Evolutionary conservation across 768 basidiomycete species (phyloP).

Genomic region (Saitozyma sp.): DNA sequence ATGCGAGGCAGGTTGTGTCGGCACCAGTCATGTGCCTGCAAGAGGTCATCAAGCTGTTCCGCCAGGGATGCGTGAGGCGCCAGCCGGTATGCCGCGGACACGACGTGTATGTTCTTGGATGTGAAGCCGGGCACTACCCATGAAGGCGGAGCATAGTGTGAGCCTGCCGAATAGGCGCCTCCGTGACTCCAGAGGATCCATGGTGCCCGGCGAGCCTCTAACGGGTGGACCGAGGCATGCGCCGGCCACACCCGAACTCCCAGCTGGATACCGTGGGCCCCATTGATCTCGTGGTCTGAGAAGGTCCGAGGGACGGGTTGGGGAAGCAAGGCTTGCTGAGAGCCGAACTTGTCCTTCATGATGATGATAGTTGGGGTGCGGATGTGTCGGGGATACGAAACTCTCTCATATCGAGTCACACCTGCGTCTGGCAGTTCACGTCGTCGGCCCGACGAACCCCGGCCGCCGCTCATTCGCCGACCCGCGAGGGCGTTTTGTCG

Average conservation of each 20-base stretch:
- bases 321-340: no score
- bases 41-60: not conserved
- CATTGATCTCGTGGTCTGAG: not conserved
- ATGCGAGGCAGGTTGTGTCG: slow-evolving; percentile 7
- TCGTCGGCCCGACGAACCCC: no score
- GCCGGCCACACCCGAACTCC: not conserved
- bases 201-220: not conserved
- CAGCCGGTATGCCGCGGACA: slow-evolving; percentile 1
- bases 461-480: no score
- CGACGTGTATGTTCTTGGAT: not conserved
- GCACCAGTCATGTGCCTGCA: not conserved
- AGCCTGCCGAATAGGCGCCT: not conserved
- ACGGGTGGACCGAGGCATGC: not conserved
- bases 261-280: not conserved
- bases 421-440: no score
- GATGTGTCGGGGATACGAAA: no score
- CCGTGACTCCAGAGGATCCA: not conserved
- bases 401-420: no score
- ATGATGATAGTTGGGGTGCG: no score
- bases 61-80: not conserved
- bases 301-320: not conserved
- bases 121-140: slow-evolving; percentile 2
- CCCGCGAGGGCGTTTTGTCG: no score
- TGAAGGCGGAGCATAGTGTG: not conserved
- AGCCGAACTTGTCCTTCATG: no score